Base-by-base conservation (phyloP, 2,329 filamentous ascomycete genomes). In the Pseudogymnoascus sp. region DNA sequence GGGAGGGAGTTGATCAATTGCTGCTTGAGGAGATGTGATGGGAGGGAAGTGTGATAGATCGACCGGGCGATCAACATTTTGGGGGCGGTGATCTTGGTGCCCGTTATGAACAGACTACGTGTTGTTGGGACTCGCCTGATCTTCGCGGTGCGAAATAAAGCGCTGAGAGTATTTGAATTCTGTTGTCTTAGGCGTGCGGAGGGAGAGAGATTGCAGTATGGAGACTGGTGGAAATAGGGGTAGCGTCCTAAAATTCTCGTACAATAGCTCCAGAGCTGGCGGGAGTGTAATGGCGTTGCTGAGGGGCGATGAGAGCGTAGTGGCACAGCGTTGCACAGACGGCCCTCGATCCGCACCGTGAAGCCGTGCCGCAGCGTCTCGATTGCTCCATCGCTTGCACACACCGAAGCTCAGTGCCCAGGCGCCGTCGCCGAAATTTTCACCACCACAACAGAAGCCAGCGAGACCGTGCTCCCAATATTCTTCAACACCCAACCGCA, bases 311-410 rank as follows among this genome's bases (percentile, higher is more conserved):
- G 25, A 12, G n/a, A 18, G 14, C 25, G n/a, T 33, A 18, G 8
- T 33, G 31, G 25, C 25, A 56, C 25, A 11, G 25, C 47, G 10
- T 5, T 16, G 4, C 47, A 33, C 47, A 18, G n/a, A 16, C 25
- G 1, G 25, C 10, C 47, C n/a, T 56, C 47, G 47, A 18, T 25
- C 47, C 47, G 47, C 47, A 18, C 47, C 47, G 25, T 18, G 47
- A 56, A 33, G 47, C 47, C 25, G 47, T 8, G n/a, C 47, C 14
- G 25, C 4, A 56, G n/a, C n/a, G 47, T 10, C 47, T 56, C 47
- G 47, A 56, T 18, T 56, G 47, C 47, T 56, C 47, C 25, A 56
- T 56, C 47, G 47, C 47, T 56, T 56, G n/a, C 14, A 12, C n/a
- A 33, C 8, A 56, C n/a, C 5, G 25, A 56, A 33, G 25, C 47